These are phyloP conservation scores for Cyclotella atomus DNA, from an alignment of 108 stramenopile genomes.

Conservation along the genomic window DNA sequence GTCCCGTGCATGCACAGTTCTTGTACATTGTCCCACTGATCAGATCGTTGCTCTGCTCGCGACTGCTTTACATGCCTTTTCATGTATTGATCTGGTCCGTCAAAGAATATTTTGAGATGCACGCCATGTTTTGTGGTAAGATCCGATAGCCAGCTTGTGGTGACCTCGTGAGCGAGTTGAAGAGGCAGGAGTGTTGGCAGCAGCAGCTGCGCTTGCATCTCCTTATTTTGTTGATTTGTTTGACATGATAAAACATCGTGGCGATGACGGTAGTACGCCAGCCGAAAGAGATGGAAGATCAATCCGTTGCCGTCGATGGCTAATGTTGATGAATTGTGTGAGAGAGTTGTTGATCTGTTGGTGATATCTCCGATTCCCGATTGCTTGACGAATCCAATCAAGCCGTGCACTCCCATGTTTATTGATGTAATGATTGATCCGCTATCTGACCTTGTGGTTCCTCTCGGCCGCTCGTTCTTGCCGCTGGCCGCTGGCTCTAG, in stretches of 20 bases:
- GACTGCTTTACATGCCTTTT: conserved; percentile 33
- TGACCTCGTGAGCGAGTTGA: conserved; percentile 41
- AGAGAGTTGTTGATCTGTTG: conserved; percentile 16
- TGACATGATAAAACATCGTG: conserved; percentile 23
- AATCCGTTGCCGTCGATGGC: conserved; percentile 74
- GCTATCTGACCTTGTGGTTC: not conserved
- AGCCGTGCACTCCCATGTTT: conserved; percentile 36
- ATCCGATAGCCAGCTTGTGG: conserved; percentile 43
- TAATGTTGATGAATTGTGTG: conserved; percentile 36
- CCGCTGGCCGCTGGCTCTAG: no score
- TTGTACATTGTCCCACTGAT: conserved; percentile 49
- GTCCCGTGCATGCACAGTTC: conserved; percentile 55
- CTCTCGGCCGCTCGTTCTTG: not conserved
- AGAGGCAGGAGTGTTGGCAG: conserved; percentile 64
- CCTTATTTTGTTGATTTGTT: not conserved
- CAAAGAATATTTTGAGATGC: conserved; percentile 55
- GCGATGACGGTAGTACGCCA: conserved; percentile 58
- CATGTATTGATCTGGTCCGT: conserved; percentile 54
- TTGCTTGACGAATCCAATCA: conserved; percentile 11
- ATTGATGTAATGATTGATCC: not conserved
- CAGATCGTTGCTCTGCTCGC: conserved; percentile 29
- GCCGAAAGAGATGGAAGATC: conserved; percentile 51
- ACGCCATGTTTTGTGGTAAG: conserved; percentile 35
- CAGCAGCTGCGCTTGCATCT: conserved; percentile 17
- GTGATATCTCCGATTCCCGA: not conserved